These are phyloP conservation scores for Jaltomata sinuosa DNA, from an alignment of 257 asterid genomes.

Conservation along the genomic window DNA sequence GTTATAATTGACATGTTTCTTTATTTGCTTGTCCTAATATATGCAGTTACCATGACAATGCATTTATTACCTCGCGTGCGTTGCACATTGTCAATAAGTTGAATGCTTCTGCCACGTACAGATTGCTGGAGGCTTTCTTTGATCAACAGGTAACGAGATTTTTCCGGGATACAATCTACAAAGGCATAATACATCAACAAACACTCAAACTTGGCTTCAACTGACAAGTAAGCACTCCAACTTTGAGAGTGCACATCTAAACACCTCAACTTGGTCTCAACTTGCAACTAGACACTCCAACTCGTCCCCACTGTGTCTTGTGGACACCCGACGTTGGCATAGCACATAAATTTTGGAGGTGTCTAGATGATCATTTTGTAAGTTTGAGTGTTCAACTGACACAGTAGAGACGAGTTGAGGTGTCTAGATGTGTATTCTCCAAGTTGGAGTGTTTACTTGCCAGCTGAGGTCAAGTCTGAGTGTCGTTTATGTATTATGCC, in stretches of 20 bases:
- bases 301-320: neutral
- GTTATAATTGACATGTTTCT: neutral
- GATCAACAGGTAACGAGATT: constrained; percentile 42
- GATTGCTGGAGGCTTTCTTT: constrained; percentile 60
- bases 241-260: neutral
- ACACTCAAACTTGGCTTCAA: neutral
- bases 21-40: neutral
- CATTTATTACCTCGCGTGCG: constrained; percentile 65
- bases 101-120: constrained; percentile 45
- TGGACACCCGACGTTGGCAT: neutral
- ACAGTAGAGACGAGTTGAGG: neutral
- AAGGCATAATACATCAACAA: neutral
- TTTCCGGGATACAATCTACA: neutral
- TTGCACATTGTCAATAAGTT: constrained; percentile 50
- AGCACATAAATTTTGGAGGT: neutral
- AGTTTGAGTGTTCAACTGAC: neutral
- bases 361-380: neutral
- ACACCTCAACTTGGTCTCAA: neutral
- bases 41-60: constrained; percentile 83
- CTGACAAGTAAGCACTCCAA: neutral
- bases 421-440: neutral
- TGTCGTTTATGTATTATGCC: neutral
- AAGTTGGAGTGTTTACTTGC: neutral
- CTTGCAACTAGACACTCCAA: neutral
- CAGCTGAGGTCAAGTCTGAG: neutral